These are phyloP conservation scores for Digitaria exilis DNA, from an alignment of 202 grass and related monocot genomes.

Conservation along the genomic window DNA sequence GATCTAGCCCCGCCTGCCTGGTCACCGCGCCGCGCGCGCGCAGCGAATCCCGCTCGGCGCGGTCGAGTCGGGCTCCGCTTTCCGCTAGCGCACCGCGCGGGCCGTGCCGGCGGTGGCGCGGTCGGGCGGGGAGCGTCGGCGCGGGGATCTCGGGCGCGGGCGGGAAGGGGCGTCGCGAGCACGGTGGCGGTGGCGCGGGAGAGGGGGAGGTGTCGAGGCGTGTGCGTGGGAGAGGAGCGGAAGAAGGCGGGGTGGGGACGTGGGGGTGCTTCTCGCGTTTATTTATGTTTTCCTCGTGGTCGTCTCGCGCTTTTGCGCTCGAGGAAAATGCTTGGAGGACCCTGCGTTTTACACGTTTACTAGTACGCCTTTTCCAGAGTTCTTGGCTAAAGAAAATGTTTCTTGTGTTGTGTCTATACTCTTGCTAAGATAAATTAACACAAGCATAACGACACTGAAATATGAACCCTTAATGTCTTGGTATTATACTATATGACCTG, in stretches of 20 bases:
- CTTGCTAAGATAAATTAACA: no score
- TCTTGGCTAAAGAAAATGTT: background rate
- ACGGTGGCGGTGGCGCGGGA: conserved; percentile 37
- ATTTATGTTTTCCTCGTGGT: conserved; percentile 17
- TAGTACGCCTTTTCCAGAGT: background rate
- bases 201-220: background rate
- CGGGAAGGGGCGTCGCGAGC: conserved; percentile 21
- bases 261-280: background rate
- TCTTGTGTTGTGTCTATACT: no score
- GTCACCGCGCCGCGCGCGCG: conserved; percentile 26
- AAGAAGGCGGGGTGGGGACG: conserved; percentile 36
- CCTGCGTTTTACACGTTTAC: background rate
- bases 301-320: background rate
- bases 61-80: background rate
- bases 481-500: background rate
- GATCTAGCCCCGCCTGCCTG: conserved; percentile 34
- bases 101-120: background rate
- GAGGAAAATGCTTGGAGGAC: conserved; percentile 5
- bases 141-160: conserved; percentile 28
- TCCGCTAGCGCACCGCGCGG: conserved; percentile 5
- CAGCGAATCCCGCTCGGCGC: conserved; percentile 17
- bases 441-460: background rate
- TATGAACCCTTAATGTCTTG: background rate
- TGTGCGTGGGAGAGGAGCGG: conserved; percentile 10
- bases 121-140: background rate